Base-by-base conservation (phyloP, 176 grass and related monocot species). In the Oryza glaberrima region DNA sequence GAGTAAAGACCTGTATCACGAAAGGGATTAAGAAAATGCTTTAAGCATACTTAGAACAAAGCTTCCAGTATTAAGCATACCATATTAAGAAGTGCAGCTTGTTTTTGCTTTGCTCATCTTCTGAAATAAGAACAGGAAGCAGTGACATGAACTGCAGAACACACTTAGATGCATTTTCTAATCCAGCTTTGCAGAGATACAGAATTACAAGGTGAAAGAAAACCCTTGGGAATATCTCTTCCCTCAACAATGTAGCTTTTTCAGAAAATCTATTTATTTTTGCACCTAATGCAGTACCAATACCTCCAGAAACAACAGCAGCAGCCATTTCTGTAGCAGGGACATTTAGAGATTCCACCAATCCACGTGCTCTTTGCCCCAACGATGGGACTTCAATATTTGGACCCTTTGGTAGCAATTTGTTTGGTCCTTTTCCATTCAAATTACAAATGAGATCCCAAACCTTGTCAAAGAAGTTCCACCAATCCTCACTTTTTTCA, bases 281-380 rank as follows among this genome's bases (percentile, higher is more conserved):
- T 25, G 83, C 93, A 82, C 90, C 84, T 72, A 98, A 91, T 69
- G 93, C 82, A 20, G 82, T 91, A 73, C 89, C 81, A 71, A 98
- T 93, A 61, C 95, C 95, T 85, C 95, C 95, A 63, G 95, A 87
- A 70, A 98, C 93, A 88, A 98, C 95, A 70, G 92, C 95, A 82
- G 93, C 91, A 85, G 96, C 96, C 93, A 94, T 94, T 93, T 98
- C 96, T 72, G 96, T 89, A 89, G 96, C 96, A 28, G 96, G 96
- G 65, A 98, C 93, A 88, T 98, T 98, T 65, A 98, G 77, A 9
- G 96, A 98, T 83, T 98, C 96, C 63, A 98, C 96, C 78, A 98
- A 86, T 63, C 93, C 96, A 63, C 93, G 96, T 64, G 96, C 96
- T 74, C 96, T 94, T 90, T 98, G 96, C 23, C 93, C 83, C 36